Percentiles rank a stretch among this genome's conserved stretches.
Evolutionary conservation across 768 basidiomycete species (phyloP).

Genomic region (Russula sp.): DNA sequence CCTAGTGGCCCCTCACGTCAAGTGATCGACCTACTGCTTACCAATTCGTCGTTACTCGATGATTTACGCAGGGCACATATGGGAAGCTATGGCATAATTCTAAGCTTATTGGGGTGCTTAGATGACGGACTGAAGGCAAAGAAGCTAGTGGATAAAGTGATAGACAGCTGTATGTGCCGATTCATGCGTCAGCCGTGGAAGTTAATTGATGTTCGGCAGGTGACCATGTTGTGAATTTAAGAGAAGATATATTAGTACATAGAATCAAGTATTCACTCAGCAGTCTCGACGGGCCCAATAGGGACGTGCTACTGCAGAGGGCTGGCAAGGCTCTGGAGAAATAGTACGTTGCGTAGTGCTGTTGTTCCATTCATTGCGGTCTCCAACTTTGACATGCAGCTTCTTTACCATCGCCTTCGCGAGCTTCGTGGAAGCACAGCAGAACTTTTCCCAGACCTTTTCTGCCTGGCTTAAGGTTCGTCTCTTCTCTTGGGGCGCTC

Average conservation of each 20-base stretch:
- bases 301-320: conserved; percentile 51
- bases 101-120: conserved; percentile 88
- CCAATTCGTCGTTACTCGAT: conserved; percentile 74
- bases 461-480: conserved; percentile 80
- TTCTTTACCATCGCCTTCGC: conserved; percentile 96
- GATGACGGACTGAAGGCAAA: conserved; percentile 86
- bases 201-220: conserved; percentile 38
- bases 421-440: conserved; percentile 68
- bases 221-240: conserved; percentile 86
- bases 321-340: conserved; percentile 79
- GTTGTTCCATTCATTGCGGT: neutral
- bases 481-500: neutral
- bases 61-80: conserved; percentile 84
- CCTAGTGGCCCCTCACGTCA: conserved; percentile 62
- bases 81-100: conserved; percentile 88
- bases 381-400: conserved; percentile 34
- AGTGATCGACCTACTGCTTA: conserved; percentile 79
- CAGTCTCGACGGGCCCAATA: conserved; percentile 52
- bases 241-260: conserved; percentile 81
- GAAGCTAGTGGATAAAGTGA: conserved; percentile 81
- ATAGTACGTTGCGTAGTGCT: conserved; percentile 53
- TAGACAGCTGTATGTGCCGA: conserved; percentile 57
- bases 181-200: neutral
- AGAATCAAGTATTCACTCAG: conserved; percentile 83
- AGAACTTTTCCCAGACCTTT: conserved; percentile 62